phyloP scores from a whole-genome alignment of 1,139 yeast species.

The Yamadazyma membranifaciens region DNA sequence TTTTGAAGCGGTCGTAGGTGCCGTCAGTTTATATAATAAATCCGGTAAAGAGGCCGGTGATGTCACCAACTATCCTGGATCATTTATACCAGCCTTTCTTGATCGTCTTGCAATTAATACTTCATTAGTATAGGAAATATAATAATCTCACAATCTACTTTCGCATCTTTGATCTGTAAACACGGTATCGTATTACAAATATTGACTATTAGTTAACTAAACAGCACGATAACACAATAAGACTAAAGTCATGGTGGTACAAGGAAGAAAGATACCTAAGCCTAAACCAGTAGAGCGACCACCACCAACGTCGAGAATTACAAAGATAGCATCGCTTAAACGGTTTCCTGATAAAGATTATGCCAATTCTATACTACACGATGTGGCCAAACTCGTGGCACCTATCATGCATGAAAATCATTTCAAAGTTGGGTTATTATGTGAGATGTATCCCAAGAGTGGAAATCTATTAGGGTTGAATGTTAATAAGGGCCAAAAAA shows the following conservation, averaged over 20 bases:
- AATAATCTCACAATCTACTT: not conserved
- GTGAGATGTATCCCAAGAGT: conserved; percentile 84
- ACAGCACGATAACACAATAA: not conserved
- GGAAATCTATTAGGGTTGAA: conserved; percentile 72
- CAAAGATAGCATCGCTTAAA: conserved; percentile 56
- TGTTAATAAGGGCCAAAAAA: conserved; percentile 79
- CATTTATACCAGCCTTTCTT: conserved; percentile 46
- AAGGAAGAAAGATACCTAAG: conserved; percentile 9
- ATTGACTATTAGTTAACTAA: not conserved
- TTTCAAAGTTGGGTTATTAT: conserved; percentile 64
- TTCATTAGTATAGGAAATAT: not conserved
- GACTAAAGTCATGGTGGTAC: conserved; percentile 11
- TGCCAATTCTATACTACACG: conserved; percentile 58
- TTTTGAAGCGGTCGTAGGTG: conserved; percentile 53
- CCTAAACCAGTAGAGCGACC: conserved; percentile 12
- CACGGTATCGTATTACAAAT: not conserved
- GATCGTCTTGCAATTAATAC: conserved; percentile 24
- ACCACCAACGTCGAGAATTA: conserved; percentile 50
- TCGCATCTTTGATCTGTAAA: too few species aligned
- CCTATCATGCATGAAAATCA: conserved; percentile 73
- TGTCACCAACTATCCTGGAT: conserved; percentile 44
- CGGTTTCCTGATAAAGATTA: conserved; percentile 52
- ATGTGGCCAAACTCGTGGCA: conserved; percentile 60
- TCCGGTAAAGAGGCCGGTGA: conserved; percentile 62
- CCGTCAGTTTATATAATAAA: conserved; percentile 59